Percentiles rank a stretch among this genome's conserved stretches.
Conservation (phyloP, 1,284 basidiomycete species). For the Neolentinus lepideus region DNA sequence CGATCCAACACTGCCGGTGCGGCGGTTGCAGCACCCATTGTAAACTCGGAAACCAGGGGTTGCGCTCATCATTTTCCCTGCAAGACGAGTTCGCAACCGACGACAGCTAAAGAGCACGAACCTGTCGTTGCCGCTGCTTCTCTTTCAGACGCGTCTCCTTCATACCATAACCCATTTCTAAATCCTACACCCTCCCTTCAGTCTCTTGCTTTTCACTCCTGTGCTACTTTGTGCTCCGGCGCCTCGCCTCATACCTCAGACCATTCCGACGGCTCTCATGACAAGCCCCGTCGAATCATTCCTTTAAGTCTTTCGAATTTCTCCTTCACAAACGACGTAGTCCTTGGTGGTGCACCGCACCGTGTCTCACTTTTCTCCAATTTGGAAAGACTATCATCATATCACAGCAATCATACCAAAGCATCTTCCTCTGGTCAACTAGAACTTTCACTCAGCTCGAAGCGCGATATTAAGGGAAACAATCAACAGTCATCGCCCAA, state of each 20-base stretch:
- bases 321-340: background rate
- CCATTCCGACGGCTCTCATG: background rate
- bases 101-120: background rate
- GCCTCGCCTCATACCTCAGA: background rate
- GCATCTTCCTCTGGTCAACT: background rate
- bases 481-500: background rate
- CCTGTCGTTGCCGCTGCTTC: background rate
- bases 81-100: background rate
- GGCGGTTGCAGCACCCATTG: background rate
- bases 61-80: background rate
- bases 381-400: background rate
- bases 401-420: background rate
- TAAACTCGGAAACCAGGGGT: background rate
- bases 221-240: background rate
- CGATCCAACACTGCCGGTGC: background rate
- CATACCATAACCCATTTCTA: background rate
- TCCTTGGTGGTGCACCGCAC: background rate
- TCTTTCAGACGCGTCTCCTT: background rate
- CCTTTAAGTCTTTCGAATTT: background rate
- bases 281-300: background rate
- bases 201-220: background rate
- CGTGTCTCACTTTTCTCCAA: background rate
- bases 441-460: background rate
- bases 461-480: background rate
- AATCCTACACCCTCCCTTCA: conserved; percentile 1